Conservation (phyloP, 768 basidiomycete genomes). For the Kwoniella shandongensis region DNA sequence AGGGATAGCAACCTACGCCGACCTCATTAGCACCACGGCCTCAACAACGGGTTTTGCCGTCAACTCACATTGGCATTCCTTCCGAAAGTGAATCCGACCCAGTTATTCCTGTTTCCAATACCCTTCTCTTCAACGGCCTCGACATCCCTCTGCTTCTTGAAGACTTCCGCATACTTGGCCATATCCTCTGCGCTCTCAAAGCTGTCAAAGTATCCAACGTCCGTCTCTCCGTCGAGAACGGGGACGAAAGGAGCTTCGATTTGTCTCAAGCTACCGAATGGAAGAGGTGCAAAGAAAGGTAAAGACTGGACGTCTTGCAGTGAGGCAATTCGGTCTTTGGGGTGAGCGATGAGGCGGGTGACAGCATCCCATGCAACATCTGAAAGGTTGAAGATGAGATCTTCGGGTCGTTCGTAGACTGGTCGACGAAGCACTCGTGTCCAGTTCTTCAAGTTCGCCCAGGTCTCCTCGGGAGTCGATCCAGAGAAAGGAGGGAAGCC, state of each 20-base stretch:
- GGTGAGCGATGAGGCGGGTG: conserved; percentile 81
- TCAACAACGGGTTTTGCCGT: too few relatives aligned
- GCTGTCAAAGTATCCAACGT: conserved; percentile 64
- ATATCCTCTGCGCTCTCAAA: conserved; percentile 79
- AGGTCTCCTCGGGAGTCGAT: conserved; percentile 91
- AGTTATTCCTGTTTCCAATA: conserved; percentile 50
- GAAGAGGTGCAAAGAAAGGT: conserved; percentile 74
- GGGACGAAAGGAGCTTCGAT: conserved; percentile 88
- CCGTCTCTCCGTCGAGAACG: conserved; percentile 86
- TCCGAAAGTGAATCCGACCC: conserved; percentile 55
- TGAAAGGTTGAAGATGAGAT: conserved; percentile 90
- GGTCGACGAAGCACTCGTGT: conserved; percentile 85
- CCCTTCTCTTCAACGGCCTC: conserved; percentile 85
- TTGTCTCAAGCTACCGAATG: conserved; percentile 77
- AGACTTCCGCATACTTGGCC: conserved; percentile 98
- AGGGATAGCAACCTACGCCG: conserved; percentile 29
- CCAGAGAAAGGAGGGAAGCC: conserved; percentile 99
- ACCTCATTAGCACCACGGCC: conserved; percentile 1
- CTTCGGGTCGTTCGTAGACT: conserved; percentile 92
- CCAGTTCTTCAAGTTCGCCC: conserved; percentile 99
- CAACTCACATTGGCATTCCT: conserved; percentile 44
- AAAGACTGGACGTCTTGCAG: conserved; percentile 71
- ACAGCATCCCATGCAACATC: conserved; percentile 94
- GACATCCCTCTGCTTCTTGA: conserved; percentile 94
- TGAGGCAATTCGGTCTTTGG: conserved; percentile 73